These are phyloP conservation scores for Penicillium oxalicum DNA, from an alignment of 2,329 filamentous ascomycete genomes.

Conservation along the genomic window DNA sequence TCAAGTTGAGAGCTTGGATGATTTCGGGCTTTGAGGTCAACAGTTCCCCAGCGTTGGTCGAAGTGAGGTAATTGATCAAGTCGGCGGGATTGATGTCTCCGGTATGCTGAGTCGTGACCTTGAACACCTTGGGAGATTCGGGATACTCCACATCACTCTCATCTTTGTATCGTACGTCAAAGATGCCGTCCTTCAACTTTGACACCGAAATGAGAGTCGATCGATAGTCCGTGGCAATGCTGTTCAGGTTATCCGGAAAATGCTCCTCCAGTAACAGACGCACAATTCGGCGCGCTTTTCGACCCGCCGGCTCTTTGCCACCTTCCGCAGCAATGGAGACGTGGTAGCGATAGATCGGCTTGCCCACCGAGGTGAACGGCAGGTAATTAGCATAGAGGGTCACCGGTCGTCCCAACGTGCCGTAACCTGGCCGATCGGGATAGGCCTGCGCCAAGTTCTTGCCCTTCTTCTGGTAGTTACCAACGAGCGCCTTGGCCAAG, in stretches of 20 bases:
- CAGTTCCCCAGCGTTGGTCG: slow-evolving; percentile 26
- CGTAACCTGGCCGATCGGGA: slow-evolving; percentile 35
- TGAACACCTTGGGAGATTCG: slow-evolving; percentile 29
- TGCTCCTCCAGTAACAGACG: slow-evolving; percentile 41
- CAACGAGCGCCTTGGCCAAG: slow-evolving; percentile 21
- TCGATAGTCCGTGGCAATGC: slow-evolving; percentile 38
- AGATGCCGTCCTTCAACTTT: slow-evolving; percentile 23
- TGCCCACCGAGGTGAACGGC: slow-evolving; percentile 31
- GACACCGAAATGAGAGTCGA: slow-evolving; percentile 33
- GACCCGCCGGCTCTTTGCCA: slow-evolving; percentile 27
- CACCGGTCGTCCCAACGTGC: slow-evolving; percentile 28
- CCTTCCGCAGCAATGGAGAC: slow-evolving; percentile 30
- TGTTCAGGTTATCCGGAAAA: slow-evolving; percentile 18
- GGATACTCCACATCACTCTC: slow-evolving; percentile 32
- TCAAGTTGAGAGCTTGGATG: slow-evolving; percentile 54
- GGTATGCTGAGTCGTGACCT: slow-evolving; percentile 31
- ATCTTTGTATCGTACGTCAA: slow-evolving; percentile 30
- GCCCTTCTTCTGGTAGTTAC: slow-evolving; percentile 11
- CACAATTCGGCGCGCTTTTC: slow-evolving; percentile 46
- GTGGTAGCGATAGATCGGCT: slow-evolving; percentile 39
- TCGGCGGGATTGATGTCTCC: slow-evolving; percentile 34
- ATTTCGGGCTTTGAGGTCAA: slow-evolving; percentile 46
- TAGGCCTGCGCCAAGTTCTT: slow-evolving; percentile 16
- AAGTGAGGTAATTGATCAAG: slow-evolving; percentile 43
- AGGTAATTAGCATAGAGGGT: slow-evolving; percentile 38